Percentiles rank a stretch among this genome's conserved stretches.
These are phyloP conservation scores for Fragilaria crotonensis DNA, from an alignment of 108 stramenopile genomes.

Conservation along the genomic window DNA sequence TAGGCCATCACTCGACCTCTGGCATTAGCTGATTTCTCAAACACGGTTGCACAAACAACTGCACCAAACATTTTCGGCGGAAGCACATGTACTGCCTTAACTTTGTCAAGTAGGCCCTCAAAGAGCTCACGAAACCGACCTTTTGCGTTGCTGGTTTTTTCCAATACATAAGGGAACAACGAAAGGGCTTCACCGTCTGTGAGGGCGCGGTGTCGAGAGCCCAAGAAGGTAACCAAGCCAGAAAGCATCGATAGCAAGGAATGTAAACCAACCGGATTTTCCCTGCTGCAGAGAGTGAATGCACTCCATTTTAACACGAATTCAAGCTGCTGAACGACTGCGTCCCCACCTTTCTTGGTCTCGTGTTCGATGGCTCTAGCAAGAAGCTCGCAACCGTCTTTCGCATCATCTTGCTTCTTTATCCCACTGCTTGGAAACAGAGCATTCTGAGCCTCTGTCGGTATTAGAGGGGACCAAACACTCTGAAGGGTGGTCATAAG, in stretches of 20 bases:
- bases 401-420: slow-evolving; percentile 67
- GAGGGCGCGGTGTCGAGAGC: slow-evolving; percentile 37
- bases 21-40: slow-evolving; percentile 51
- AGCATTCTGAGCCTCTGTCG: slow-evolving; percentile 22
- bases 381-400: slow-evolving; percentile 54
- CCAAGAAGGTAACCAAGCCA: slow-evolving; percentile 35
- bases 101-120: slow-evolving; percentile 31
- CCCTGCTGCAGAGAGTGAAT: slow-evolving; percentile 58
- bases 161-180: slow-evolving; percentile 65
- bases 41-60: slow-evolving; percentile 53
- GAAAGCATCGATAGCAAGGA: slow-evolving; percentile 41
- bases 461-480: slow-evolving; percentile 52
- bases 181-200: slow-evolving; percentile 50
- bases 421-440: slow-evolving; percentile 69
- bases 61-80: slow-evolving; percentile 50
- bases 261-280: slow-evolving; percentile 67
- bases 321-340: slow-evolving; percentile 53
- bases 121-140: slow-evolving; percentile 54
- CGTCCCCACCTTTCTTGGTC: slow-evolving; percentile 22
- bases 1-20: slow-evolving; percentile 61
- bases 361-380: slow-evolving; percentile 46
- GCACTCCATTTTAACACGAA: slow-evolving; percentile 70
- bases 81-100: slow-evolving; percentile 37
- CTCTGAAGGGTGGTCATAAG: slow-evolving; percentile 41
- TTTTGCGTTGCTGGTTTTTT: slow-evolving; percentile 72